phyloP scores from a whole-genome alignment of 164 flowering plant genomes.

The Taxillus chinensis region DNA sequence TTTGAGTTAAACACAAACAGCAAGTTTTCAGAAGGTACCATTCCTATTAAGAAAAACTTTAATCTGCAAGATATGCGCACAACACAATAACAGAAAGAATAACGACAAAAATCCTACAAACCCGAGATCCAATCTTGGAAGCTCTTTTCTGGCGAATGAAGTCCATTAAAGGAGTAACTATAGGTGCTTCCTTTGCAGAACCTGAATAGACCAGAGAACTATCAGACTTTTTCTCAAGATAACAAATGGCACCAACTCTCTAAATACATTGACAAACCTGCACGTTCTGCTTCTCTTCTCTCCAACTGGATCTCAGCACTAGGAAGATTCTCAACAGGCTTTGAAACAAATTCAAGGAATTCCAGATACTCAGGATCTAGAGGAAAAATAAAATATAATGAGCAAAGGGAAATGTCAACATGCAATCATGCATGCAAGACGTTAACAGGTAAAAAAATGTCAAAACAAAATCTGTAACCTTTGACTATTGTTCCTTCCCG shows the following conservation, averaged over 20 bases:
- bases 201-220: constrained; percentile 22
- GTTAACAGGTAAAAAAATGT: background rate
- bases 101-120: constrained; percentile 8
- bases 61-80: too few relatives aligned
- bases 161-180: constrained; percentile 85
- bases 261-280: constrained; percentile 27
- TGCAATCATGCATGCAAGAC: constrained; percentile 3
- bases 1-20: too few relatives aligned
- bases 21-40: too few relatives aligned
- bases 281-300: constrained; percentile 78
- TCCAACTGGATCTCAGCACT: constrained; percentile 93
- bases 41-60: too few relatives aligned
- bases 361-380: constrained; percentile 85
- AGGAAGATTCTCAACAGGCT: constrained; percentile 92
- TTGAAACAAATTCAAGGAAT: constrained; percentile 70
- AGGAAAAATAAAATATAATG: constrained; percentile 19
- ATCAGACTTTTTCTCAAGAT: too few relatives aligned
- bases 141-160: constrained; percentile 85
- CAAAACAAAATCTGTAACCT: constrained; percentile 29
- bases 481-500: constrained; percentile 79
- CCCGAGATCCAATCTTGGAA: constrained; percentile 72
- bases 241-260: too few relatives aligned
- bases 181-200: constrained; percentile 55
- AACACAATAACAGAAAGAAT: too few relatives aligned
- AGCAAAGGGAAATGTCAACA: constrained; percentile 5